Base-by-base conservation (phyloP, 2,329 filamentous ascomycete genomes). In the Fusarium sp. region DNA sequence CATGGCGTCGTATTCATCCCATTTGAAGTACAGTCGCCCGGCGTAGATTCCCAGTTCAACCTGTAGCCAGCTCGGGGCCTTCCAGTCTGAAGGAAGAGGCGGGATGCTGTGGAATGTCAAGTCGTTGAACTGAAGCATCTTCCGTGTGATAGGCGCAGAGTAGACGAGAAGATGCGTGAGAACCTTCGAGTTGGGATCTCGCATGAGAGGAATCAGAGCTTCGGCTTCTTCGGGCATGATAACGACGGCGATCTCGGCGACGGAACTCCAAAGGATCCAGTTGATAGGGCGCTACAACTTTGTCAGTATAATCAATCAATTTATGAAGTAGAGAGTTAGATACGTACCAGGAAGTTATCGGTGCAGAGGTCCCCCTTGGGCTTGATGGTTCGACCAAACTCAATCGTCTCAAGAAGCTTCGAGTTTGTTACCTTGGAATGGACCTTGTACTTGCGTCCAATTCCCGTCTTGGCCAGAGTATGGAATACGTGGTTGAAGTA, bases 141-240 rank as follows among this genome's bases (percentile, higher is more conserved):
- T 74, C 11, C 72, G 57, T 13, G 72, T 74, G 5, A 73, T 21
- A 0, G 89, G 88, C 0, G 88, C 85, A 0, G 88, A 82, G 64
- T 91, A 92, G 0, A 83, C 77, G 4, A 91, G 70, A 0, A 91
- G 78, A 50, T 38, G 65, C 55, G 35, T 73, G 3, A 33, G 31
- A 4, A 68, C 57, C 9, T 28, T 42, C 2, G 52, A 24, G 13
- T 44, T 49, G 5, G 37, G 54, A 4, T 68, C 66, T 7, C 75
- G 74, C 20, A 89, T 68, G 2, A 83, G 63, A 0, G 81, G 80
- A 6, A 91, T 80, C 1, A 91, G 62, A 0, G 70, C 48, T 53
- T 92, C 86, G 0, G 85, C 87, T 74, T 92, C 90, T 67, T 92
- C 89, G 0, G 88, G 86, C 23, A 86, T 86, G 8, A 92, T 74